Percentiles rank a stretch among this genome's conserved stretches.
Conservation (phyloP, 1,284 basidiomycete genomes). For the Dichomitus squalens region DNA sequence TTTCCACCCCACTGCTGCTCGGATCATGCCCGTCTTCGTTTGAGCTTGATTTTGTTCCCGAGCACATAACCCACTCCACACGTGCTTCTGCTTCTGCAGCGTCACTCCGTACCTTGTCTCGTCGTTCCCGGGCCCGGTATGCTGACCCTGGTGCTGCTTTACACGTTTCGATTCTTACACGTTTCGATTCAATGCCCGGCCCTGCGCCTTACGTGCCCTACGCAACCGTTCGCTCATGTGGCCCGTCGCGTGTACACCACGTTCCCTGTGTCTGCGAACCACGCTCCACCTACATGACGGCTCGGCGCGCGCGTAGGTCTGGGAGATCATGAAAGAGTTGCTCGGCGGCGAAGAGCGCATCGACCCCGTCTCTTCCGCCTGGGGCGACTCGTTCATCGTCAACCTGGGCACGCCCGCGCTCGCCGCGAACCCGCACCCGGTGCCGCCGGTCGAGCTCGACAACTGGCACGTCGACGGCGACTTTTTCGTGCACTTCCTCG, state of each 20-base stretch:
- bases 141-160: not conserved
- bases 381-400: conserved; percentile 64
- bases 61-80: not conserved
- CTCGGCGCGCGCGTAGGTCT: conserved; percentile 41
- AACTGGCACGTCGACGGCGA: conserved; percentile 71
- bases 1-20: no score
- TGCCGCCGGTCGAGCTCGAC: conserved; percentile 46
- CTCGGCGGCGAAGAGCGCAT: conserved; percentile 61
- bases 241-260: not conserved
- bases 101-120: not conserved
- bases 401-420: conserved; percentile 53
- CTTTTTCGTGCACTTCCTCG: conserved; percentile 65
- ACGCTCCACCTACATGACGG: not conserved
- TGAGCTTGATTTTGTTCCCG: not conserved
- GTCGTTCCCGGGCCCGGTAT: not conserved
- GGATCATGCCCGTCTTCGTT: not conserved
- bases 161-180: not conserved
- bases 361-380: conserved; percentile 46
- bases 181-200: not conserved
- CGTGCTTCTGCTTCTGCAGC: not conserved
- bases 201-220: not conserved
- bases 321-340: conserved; percentile 60
- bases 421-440: conserved; percentile 33
- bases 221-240: not conserved
- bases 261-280: not conserved